A percentile compares a stretch with the other conserved stretches of the same genome.
Evolutionary conservation across 106 monocot species (phyloP).

Genomic region (Alisma plantagoaquatica): DNA sequence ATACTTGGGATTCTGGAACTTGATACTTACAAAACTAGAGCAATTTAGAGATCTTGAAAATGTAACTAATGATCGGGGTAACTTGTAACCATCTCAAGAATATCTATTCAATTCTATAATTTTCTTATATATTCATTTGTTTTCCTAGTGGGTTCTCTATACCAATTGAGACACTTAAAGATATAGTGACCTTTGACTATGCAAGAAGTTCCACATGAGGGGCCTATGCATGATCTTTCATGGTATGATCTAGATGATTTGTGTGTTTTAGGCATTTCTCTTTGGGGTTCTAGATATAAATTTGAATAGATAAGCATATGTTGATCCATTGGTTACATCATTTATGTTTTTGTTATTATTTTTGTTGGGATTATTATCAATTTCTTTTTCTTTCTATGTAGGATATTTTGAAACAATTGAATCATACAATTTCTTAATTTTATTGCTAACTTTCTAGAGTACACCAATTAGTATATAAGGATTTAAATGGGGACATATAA

Average conservation of each 20-base stretch:
- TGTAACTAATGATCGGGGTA: too few species aligned
- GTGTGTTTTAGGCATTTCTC: slow-evolving; percentile 90
- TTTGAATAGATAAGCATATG: slow-evolving; percentile 85
- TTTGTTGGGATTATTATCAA: slow-evolving; percentile 3
- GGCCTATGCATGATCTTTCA: slow-evolving; percentile 81
- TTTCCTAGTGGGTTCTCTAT: slow-evolving; percentile 76
- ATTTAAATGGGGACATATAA: slow-evolving; percentile 90
- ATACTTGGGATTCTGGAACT: too few species aligned
- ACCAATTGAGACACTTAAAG: slow-evolving; percentile 78
- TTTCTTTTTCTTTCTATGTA: slow-evolving; percentile 32
- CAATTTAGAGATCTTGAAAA: too few species aligned
- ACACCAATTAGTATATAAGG: slow-evolving; percentile 96
- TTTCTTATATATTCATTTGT: too few species aligned
- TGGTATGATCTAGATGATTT: slow-evolving; percentile 87
- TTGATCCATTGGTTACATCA: too few species aligned
- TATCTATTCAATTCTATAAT: too few species aligned
- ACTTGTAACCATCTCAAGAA: too few species aligned
- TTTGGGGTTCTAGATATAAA: slow-evolving; percentile 87
- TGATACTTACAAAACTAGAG: too few species aligned
- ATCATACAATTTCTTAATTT: slow-evolving; percentile 72
- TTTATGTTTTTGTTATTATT: background rate
- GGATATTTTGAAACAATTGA: slow-evolving; percentile 96
- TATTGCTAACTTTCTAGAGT: slow-evolving; percentile 94
- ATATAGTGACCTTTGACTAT: slow-evolving; percentile 75
- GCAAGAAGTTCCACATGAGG: slow-evolving; percentile 88